Evolutionary conservation across 73 alveolate species (phyloP).

Genomic region (Paraurostyla sp.): DNA sequence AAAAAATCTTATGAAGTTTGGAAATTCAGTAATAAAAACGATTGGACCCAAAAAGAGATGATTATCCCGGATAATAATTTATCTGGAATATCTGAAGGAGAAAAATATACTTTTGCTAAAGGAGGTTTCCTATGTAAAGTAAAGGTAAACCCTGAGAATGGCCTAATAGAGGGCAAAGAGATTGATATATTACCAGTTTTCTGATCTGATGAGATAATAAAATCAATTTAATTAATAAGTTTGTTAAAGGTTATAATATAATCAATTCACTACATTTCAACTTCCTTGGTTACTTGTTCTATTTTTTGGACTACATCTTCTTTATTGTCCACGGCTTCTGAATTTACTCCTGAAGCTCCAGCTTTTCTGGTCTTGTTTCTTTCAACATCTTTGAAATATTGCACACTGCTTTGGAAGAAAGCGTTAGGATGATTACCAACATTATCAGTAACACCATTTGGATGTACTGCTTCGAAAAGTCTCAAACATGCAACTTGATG

Average conservation of each 20-base stretch:
- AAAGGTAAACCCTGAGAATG: not conserved
- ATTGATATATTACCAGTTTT: not conserved
- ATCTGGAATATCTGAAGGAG: constrained; percentile 19
- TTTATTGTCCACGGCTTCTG: not conserved
- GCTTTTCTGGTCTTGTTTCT: constrained; percentile 24
- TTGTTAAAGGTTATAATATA: not conserved
- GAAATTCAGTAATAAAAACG: too few species aligned
- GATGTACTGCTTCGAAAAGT: constrained; percentile 81
- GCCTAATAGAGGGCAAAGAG: not conserved
- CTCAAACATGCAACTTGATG: constrained; percentile 89
- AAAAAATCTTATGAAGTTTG: too few species aligned
- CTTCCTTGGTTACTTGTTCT: not conserved
- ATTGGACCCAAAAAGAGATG: too few species aligned
- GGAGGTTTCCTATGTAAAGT: not conserved
- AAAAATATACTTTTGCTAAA: not conserved
- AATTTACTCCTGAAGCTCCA: not conserved
- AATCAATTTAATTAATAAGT: not conserved
- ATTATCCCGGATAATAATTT: too few species aligned
- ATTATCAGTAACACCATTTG: constrained; percentile 75
- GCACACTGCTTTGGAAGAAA: constrained; percentile 77
- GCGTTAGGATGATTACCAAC: constrained; percentile 95
- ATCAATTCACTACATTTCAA: constrained; percentile 22
- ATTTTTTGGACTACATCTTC: not conserved
- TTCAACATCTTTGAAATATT: constrained; percentile 27
- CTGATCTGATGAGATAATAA: not conserved